A percentile compares a stretch with the other conserved stretches of the same genome.
phyloP scores from a whole-genome alignment of 805 yeast genomes.

The Starmerella geochares region DNA sequence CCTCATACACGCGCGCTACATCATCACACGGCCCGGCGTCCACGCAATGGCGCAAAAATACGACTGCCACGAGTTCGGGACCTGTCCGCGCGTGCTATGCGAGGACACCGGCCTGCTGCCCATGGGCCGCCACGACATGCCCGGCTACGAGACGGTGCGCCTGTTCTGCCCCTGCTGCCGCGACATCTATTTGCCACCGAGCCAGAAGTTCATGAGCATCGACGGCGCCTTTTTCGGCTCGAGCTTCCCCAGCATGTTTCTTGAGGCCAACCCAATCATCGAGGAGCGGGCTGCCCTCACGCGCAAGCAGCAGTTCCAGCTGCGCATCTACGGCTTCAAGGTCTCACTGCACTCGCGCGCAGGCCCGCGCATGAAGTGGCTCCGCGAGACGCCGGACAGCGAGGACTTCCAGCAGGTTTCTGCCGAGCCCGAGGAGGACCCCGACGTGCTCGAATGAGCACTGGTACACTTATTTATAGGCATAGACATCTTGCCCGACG shows the following conservation, averaged over 20 bases:
- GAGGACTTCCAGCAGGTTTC: constrained; percentile 53
- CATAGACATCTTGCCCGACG: neutral
- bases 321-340: constrained; percentile 80
- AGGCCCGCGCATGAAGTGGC: constrained; percentile 96
- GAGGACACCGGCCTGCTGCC: constrained; percentile 86
- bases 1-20: constrained; percentile 83
- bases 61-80: constrained; percentile 79
- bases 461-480: neutral
- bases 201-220: constrained; percentile 73
- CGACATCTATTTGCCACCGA: constrained; percentile 79
- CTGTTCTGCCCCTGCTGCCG: constrained; percentile 90
- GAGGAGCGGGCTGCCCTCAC: constrained; percentile 62
- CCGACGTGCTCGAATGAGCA: constrained; percentile 8
- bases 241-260: constrained; percentile 83
- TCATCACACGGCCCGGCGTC: constrained; percentile 78
- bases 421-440: constrained; percentile 21
- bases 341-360: constrained; percentile 60
- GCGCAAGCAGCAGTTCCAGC: constrained; percentile 43
- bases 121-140: constrained; percentile 79
- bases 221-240: constrained; percentile 98
- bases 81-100: constrained; percentile 82
- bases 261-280: constrained; percentile 84
- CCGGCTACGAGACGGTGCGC: constrained; percentile 85
- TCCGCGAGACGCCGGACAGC: constrained; percentile 60
- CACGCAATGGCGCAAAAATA: constrained; percentile 82